Conservation (phyloP, 306 rosid genomes). For the Corylus americana region DNA sequence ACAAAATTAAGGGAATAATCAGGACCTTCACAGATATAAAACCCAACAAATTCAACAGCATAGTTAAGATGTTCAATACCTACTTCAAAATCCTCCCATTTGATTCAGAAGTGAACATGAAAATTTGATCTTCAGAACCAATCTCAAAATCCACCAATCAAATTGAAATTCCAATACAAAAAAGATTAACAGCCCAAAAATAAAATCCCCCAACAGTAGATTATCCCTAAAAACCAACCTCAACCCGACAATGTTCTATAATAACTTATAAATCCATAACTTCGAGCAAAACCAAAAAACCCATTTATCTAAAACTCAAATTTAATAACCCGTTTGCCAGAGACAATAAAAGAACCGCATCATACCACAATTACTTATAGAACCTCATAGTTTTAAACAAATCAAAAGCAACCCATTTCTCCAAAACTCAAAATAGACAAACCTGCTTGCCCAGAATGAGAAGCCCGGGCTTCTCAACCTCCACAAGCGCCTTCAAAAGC, state of each 20-base stretch:
- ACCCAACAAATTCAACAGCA: background rate
- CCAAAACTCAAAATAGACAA: background rate
- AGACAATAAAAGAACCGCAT: constrained; percentile 19
- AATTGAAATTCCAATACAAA: background rate
- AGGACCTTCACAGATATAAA: background rate
- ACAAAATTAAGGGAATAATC: background rate
- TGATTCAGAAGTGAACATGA: background rate
- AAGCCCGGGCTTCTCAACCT: constrained; percentile 80
- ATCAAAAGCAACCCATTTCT: background rate
- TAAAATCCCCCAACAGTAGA: no score
- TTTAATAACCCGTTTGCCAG: constrained; percentile 66
- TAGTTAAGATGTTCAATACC: background rate
- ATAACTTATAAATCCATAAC: background rate
- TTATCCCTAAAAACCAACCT: background rate
- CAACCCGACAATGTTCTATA: background rate
- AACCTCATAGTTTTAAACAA: background rate
- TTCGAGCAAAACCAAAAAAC: background rate
- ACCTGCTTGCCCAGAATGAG: constrained; percentile 92
- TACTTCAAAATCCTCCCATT: background rate
- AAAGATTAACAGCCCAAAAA: background rate
- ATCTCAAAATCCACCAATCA: background rate
- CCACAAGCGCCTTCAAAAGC: constrained; percentile 68
- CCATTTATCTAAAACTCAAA: background rate
- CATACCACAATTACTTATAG: background rate
- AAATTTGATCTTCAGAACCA: background rate